phyloP scores from a whole-genome alignment of 2,329 filamentous ascomycete genomes.

The Colletotrichum sp. region DNA sequence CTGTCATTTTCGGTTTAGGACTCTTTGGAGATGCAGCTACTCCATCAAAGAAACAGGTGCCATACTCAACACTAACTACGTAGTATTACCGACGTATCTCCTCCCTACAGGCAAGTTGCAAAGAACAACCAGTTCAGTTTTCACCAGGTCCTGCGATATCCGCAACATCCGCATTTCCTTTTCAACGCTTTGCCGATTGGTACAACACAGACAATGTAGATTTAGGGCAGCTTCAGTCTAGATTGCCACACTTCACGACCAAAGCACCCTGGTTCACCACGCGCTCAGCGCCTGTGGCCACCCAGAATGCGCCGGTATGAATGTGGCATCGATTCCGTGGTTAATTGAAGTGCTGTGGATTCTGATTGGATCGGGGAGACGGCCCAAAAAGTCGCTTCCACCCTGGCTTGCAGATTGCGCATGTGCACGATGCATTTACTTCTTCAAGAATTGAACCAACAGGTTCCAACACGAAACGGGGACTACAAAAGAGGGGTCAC shows the following conservation, averaged over 20 bases:
- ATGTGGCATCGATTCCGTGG: not conserved
- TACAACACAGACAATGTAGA: no score
- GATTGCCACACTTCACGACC: not conserved
- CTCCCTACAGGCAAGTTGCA: no score
- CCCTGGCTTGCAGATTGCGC: not conserved
- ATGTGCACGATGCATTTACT: not conserved
- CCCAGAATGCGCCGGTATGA: not conserved
- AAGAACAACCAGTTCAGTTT: no score
- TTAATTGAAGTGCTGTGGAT: not conserved
- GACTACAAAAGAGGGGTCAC: not conserved
- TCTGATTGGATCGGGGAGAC: not conserved
- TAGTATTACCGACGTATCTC: no score
- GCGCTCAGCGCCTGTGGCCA: not conserved
- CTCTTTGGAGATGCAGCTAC: no score
- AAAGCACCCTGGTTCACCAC: not conserved
- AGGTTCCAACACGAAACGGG: not conserved
- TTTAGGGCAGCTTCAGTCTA: no score
- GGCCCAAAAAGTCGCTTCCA: not conserved
- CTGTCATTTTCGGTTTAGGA: no score
- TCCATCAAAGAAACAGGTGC: no score
- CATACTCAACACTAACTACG: no score
- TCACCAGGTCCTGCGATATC: no score
- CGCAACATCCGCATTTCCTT: no score
- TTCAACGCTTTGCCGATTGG: no score
- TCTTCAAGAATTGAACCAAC: not conserved